Base-by-base conservation (phyloP, 2,329 filamentous ascomycete genomes). In the Fusarium nelsonii region DNA sequence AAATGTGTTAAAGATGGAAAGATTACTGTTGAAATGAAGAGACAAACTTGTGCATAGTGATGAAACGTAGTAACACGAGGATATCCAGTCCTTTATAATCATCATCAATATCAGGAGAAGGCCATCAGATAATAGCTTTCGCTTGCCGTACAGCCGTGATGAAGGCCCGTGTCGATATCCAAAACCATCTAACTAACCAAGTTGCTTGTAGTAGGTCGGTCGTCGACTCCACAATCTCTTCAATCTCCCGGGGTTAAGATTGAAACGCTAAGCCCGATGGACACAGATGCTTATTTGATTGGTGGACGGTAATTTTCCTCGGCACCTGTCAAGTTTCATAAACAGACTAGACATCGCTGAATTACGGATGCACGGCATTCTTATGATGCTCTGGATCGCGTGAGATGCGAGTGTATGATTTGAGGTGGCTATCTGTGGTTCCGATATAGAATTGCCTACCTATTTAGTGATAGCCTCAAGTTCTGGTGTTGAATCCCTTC, bases 291-390 rank as follows among this genome's bases (percentile, higher is more conserved):
- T 0, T 4, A 2, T 26, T 8, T 23, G 8, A 69, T 69, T 69
- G 67, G 67, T 70, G 67, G 66, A 51, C 9, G n/a, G 4, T 16
- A 50, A 43, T 69, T 63, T 44, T 56, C 66, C 66, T 45, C n/a
- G 15, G 8, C 6, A 20, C 5, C 33, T 67, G 62, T 54, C 50
- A 45, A 36, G 67, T 69, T 70, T 68, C 67, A 69, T 14, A 12
- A 56, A 37, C 37, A 26, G 60, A 43, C 55, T 55, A 18, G 53
- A 50, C 30, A n/a, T 8, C 34, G 4, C 7, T 20, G 28, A 11
- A 44, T 46, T 33, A 39, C 66, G 66, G 66, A 33, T 46, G 36
- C 37, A 10, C 66, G 66, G 66, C 66, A 69, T 49, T 14, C 8
- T 26, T 2, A 15, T 34, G 9, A 28, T 55, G 20, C 32, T 55